Evolutionary conservation across 345 rosid genomes (phyloP), one percentile per base, ranked within the genome.

Genomic region (Salix koriyanagi): DNA sequence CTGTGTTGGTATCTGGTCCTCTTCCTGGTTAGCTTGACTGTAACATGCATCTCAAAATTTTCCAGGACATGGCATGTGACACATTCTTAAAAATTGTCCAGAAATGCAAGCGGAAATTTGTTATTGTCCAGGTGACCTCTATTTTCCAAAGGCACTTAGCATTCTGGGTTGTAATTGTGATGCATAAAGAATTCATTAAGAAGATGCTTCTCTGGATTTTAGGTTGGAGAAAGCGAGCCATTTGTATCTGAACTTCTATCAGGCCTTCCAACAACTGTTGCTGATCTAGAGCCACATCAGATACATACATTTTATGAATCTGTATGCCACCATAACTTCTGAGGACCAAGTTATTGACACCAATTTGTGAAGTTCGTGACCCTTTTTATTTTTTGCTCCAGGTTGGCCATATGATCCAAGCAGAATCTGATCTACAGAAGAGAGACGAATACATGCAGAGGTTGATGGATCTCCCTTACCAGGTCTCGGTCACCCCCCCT

Each of bases 51-150:
- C 46, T 69, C 21, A 13, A 10, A 75, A 46, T 79, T 69, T 78
- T 78, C 68, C 92, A 96, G 99, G 98, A 96, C 79, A 96, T 96
- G 99, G 99, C 98, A 52, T 96, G 99, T 65, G 99, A 96, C 79
- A 96, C 99, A 25, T 96, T 96, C 85, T 89, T 96, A 85, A 96
- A 96, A 88, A 96, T 96, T 83, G 99, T 96, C 84, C 98, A 92
- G 87, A 96, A 96, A 84, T 96, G 99, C 91, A 96, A 90, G 87
- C 90, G 98, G 61, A 94, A 96, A 79, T 92, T 96, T 83, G 99
- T 96, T 61, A 89, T 92, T 71, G 82, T 91, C 34, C 99, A 96
- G 98, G 99, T 92, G 79, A 77, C 39, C 54, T 26, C 14, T 34
- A 7, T 50, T 65, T 61, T 6, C 23, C 32, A 30, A 34, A 18